Base-by-base conservation (phyloP, 495 filamentous ascomycete genomes). In the Articulospora tetracladia region DNA sequence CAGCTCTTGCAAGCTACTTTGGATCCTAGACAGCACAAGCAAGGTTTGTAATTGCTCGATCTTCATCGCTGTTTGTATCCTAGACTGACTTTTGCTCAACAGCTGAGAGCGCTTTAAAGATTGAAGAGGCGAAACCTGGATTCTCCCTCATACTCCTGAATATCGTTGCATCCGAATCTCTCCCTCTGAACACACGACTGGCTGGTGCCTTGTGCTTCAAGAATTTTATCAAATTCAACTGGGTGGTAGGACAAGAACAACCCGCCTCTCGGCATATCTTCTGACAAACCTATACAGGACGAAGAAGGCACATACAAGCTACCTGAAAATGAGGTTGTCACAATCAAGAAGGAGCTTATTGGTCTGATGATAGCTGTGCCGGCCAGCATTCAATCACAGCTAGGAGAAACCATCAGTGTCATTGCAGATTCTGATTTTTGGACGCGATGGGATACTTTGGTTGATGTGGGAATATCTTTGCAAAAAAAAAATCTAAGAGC, bases 401-500 rank as follows among this genome's bases (percentile, higher is more conserved):
- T 99, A 46, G 95, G 95, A 63, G 95, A 98, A 64, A 92, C 94
- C 36, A 91, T 97, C 69, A 97, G 94, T 73, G 83, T 92, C 62
- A 98, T 99, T 61, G 95, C 95, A 34, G 93, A 98, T 72, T 97
- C 92, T 65, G 95, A 99, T 70, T 99, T 99, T 74, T 98, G 88
- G 87, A 78, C 87, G 71, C 81, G 89, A 67, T 99, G 95, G 95
- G 89, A 97, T 68, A 95, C 92, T 32, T 79, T 99, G 59, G 88
- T 93, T 49, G 85, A 91, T 76, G 85, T 89, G 23, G 61, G 25
- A 22, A 41, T 54, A 3, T 22, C 52, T 59, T 27, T 3, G 44
- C 13, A 24, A n/a, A 53, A 28, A 1, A 12, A 1, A 28, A 25
- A 23, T 20, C 23, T 36, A 20, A 13, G 20, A 39, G 8, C n/a